Base-by-base conservation (phyloP, 2,329 filamentous ascomycete genomes). In the Gnomoniopsis sp. region DNA sequence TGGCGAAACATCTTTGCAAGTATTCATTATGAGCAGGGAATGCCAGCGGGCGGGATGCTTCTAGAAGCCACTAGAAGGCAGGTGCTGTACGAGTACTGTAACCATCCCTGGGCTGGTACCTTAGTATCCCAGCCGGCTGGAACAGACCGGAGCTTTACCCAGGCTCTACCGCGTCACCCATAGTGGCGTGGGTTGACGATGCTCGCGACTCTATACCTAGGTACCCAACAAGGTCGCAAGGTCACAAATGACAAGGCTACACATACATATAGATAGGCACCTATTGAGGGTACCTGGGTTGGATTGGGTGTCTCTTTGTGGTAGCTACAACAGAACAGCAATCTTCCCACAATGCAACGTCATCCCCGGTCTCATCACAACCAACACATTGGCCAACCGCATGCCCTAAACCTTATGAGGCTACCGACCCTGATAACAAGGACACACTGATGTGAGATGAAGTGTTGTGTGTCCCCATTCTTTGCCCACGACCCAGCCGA, bases 61-160 rank as follows among this genome's bases (percentile, higher is more conserved):
- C 59, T 56, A 61, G 56, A 61, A 61, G n/a, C 38, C 26, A 14
- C 59, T 38, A 56, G 59, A 61, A 61, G 36, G 21, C 21, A 48
- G 22, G 26, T 30, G 8, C 26, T 30, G 26, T 30, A 30, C 21
- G 48, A n/a, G 26, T 30, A 30, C 26, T 30, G 26, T 30, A 30
- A 30, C 55, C 26, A 30, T 30, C 26, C 26, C 26, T 4, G 8
- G 26, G 26, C 26, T 30, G 26, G 26, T 30, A 49, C 43, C 56
- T 8, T 30, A 8, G 26, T 30, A 49, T 49, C 56, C 44, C 36
- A 49, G 34, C 21, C 44, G 33, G 38, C 30, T 49, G 49, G 49
- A 48, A 21, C 55, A 43, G 43, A 44, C 23, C 22, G 36, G 17
- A 38, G 14, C 17, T 6, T 14, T 38, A n/a, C 36, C 12, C 36